Evolutionary conservation across 2,329 filamentous ascomycete species (phyloP), one percentile per base, ranked within the genome.

Genomic region (Botrytis galanthina): DNA sequence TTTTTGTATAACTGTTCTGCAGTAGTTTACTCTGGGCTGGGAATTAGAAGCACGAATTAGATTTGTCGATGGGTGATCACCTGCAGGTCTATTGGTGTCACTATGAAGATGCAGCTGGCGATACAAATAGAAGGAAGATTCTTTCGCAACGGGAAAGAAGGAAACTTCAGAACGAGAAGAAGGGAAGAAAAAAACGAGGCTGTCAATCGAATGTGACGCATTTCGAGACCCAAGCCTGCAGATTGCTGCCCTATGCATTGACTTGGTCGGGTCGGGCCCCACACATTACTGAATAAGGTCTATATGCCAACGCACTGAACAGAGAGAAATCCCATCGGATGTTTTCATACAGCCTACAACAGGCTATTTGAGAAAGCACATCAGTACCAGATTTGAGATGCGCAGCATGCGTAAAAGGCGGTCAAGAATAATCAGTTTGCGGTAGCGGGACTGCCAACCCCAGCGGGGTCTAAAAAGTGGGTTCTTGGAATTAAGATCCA

Each of bases 241-340:
- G n/a, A 71, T 72, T 72, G 71, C 71, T 72, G 64, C 71, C 71
- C 63, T 72, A 72, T 68, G 54, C 62, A 69, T 67, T 59, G 54
- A 46, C 32, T 69, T 59, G 39, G 62, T 61, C 32, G 71, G 51
- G 63, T 68, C 39, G 64, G 64, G 71, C 71, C 71, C 62, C 62
- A 69, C 71, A 59, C 6, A 39, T 72, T 72, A 61, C 71, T 54
- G 51, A 69, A 61, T 51, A 69, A 72, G 39, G 64, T 48, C 29
- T 37, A n/a, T 44, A 20, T 72, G 71, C 39, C 71, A 72, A 69
- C 71, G 71, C 71, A 72, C 63, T 51, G 51, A 68, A 51, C 29
- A 67, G 70, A 44, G 39, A 37, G 29, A 48, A 29, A 48, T 57
- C 14, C 20, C n/a, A 60, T 60, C 29, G n/a, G 37, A 42, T 35